Conservation (phyloP, 306 rosid species). For the Urtica urens region DNA sequence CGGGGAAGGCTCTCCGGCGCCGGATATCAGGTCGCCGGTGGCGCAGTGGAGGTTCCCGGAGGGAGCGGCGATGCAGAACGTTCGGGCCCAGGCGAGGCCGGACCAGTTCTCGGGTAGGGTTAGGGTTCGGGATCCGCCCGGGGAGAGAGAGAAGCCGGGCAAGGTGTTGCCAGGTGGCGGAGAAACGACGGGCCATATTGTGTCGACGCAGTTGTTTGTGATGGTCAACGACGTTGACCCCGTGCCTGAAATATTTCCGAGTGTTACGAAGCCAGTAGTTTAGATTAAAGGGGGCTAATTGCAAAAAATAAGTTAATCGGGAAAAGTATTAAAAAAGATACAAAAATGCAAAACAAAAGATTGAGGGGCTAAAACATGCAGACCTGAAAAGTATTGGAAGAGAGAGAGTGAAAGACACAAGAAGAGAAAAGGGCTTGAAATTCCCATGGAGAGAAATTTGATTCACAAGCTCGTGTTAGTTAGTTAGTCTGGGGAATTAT, state of each 20-base stretch:
- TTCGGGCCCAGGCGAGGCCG: conserved; percentile 1
- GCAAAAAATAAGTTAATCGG: background rate
- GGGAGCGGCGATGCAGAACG: background rate
- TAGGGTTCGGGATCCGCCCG: conserved; percentile 1
- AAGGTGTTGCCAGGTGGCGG: background rate
- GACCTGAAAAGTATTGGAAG: too few species aligned
- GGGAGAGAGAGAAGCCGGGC: background rate
- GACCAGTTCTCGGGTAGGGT: background rate
- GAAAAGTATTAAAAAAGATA: too few species aligned
- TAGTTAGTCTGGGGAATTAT: too few species aligned
- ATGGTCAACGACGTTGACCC: background rate
- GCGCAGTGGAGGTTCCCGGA: background rate
- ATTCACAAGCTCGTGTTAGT: background rate
- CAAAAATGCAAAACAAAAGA: background rate
- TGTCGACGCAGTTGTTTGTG: conserved; percentile 2
- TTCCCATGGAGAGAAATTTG: background rate
- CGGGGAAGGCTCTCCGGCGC: background rate
- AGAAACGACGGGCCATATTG: conserved; percentile 1
- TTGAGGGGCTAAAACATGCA: background rate
- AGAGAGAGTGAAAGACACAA: too few species aligned
- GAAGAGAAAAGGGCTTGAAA: too few species aligned
- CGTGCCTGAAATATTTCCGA: background rate
- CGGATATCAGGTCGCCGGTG: background rate
- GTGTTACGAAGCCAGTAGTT: background rate
- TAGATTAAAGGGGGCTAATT: background rate